Base-by-base conservation (phyloP, 1,284 basidiomycete genomes). In the Cryptococcus hybrid region DNA sequence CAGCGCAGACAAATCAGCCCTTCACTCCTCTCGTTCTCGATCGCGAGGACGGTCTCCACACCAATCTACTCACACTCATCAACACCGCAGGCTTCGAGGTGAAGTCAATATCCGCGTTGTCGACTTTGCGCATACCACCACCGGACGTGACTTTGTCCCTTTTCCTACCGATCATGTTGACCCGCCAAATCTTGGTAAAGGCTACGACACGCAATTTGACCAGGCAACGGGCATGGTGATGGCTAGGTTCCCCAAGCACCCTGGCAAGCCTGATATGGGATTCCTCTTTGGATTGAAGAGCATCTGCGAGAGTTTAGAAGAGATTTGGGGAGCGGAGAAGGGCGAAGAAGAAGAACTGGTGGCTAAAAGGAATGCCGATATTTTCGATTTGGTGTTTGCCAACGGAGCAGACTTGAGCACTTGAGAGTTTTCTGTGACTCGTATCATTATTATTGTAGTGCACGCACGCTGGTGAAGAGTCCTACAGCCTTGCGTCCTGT, bases 81-180 rank as follows among this genome's bases (percentile, higher is more conserved):
- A 48, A 24, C 61, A 59, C 36, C 54, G 57, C 1, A 56, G 47
- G 35, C 51, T 86, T 70, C 86, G 90, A 24, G 96, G 96, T 44
- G 92, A 96, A 76, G 85, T 99, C 58, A 92, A 91, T 69, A 90
- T 99, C 63, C 90, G 94, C 35, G 87, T 99, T 56, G 96, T 99
- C 59, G 95, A 99, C 78, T 99, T 99, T 80, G 96, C 95, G 6
- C 95, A 98, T 76, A 98, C 95, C 58, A 98, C 94, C 7, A 98
- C 94, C 0, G 95, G 95, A 6, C 83, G 84, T 47, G 96, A 99
- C 76, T 98, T 92, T 83, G 75, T 89, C 54, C 85, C 87, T 8
- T 75, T 78, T 30, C 74, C 76, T 0, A 15, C 48, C 0, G 68
- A 65, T 8, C 51, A 67, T 15, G 60, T 65, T 44, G 74, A 77